phyloP scores from a whole-genome alignment of 1,284 basidiomycete genomes.

The Rhodotorula sp. region DNA sequence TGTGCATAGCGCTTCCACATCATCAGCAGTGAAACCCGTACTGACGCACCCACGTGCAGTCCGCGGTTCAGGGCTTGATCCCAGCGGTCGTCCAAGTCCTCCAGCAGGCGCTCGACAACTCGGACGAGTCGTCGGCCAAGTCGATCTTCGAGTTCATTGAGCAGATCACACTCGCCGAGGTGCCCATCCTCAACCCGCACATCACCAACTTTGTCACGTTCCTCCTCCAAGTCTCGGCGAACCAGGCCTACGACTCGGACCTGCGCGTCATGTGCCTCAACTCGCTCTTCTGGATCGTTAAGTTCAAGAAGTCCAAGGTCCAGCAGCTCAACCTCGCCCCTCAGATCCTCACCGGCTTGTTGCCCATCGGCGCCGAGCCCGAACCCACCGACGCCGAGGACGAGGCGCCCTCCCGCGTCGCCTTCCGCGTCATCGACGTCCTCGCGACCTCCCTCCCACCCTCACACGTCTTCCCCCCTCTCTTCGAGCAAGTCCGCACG shows the following conservation, averaged over 20 bases:
- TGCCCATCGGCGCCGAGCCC: slow-evolving; percentile 89
- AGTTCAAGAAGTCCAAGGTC: slow-evolving; percentile 89
- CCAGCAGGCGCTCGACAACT: slow-evolving; percentile 76
- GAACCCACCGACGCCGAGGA: slow-evolving; percentile 81
- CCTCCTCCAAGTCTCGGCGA: slow-evolving; percentile 79
- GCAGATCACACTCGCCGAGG: slow-evolving; percentile 90
- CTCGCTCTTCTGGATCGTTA: slow-evolving; percentile 75
- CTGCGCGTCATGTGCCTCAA: slow-evolving; percentile 90
- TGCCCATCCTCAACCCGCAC: slow-evolving; percentile 84
- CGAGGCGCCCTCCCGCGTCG: slow-evolving; percentile 61
- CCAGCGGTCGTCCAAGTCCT: slow-evolving; percentile 89
- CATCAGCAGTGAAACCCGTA: too few species aligned
- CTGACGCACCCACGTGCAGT: slow-evolving; percentile 52
- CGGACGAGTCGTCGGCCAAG: slow-evolving; percentile 77
- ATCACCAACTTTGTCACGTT: slow-evolving; percentile 86
- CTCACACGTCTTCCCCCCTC: slow-evolving; percentile 91
- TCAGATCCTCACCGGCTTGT: slow-evolving; percentile 83
- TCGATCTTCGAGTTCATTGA: slow-evolving; percentile 95
- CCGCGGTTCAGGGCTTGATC: slow-evolving; percentile 83
- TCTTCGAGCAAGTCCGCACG: slow-evolving; percentile 69
- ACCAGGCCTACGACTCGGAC: slow-evolving; percentile 72
- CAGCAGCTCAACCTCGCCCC: slow-evolving; percentile 81
- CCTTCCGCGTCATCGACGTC: slow-evolving; percentile 91
- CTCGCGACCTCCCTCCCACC: slow-evolving; percentile 93
- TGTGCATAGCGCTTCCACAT: slow-evolving; percentile 54